These are phyloP conservation scores for Taxillus chinensis DNA, from an alignment of 164 flowering plant genomes.

Conservation along the genomic window DNA sequence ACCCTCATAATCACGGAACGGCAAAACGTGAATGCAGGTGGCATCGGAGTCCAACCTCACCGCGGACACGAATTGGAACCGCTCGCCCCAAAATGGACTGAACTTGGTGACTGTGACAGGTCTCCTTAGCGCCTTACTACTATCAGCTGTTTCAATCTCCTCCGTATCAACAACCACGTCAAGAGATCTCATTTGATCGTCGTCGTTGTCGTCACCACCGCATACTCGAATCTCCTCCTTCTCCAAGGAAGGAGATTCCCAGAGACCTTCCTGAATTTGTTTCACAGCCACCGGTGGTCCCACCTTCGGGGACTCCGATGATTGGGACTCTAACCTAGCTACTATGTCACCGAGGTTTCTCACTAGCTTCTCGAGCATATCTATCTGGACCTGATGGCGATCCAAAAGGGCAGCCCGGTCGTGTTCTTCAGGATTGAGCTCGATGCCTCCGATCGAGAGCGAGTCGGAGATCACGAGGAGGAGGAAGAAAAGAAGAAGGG, in stretches of 20 bases:
- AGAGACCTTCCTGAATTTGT: not conserved
- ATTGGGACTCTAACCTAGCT: conserved; percentile 40
- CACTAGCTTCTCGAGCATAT: conserved; percentile 57
- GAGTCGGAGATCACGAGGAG: conserved; percentile 13
- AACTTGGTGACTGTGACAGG: conserved; percentile 58
- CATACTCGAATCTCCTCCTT: too few relatives aligned
- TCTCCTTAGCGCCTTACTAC: conserved; percentile 13
- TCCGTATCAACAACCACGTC: too few relatives aligned
- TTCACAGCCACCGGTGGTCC: conserved; percentile 9
- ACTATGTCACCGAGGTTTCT: conserved; percentile 51
- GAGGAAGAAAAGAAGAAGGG: conserved; percentile 13
- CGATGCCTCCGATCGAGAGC: conserved; percentile 9
- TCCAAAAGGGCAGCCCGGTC: conserved; percentile 6
- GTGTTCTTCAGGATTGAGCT: conserved; percentile 5
- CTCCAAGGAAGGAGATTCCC: too few relatives aligned
- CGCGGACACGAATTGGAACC: conserved; percentile 78
- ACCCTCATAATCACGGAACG: conserved; percentile 74
- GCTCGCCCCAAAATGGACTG: conserved; percentile 85
- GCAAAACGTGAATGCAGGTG: conserved; percentile 62
- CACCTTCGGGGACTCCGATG: conserved; percentile 18
- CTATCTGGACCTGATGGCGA: conserved; percentile 38
- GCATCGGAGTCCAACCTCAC: conserved; percentile 70
- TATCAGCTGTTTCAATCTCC: conserved; percentile 3
- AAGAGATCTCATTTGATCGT: not conserved
- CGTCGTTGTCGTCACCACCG: conserved; percentile 6